A percentile compares a stretch with the other conserved stretches of the same genome.
phyloP scores from a whole-genome alignment of 805 yeast species.

The Wickerhamomyces sydowiorum region DNA sequence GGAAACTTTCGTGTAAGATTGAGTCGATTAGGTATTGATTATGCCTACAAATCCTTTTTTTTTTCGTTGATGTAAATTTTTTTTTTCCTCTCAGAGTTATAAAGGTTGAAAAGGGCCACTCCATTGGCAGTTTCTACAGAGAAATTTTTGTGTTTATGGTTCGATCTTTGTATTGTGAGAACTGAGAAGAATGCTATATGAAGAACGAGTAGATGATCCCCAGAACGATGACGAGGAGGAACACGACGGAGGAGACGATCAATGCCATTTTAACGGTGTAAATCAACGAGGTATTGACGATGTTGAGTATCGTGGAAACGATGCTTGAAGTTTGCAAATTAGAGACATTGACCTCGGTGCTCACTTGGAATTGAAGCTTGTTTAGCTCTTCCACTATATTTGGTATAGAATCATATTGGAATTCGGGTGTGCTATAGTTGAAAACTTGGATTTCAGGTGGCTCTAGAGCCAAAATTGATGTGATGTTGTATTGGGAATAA shows the following conservation, averaged over 20 bases:
- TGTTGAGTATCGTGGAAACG: not conserved
- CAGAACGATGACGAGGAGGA: conserved; percentile 1
- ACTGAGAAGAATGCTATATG: not conserved
- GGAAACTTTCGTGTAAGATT: no score
- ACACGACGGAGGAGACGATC: not conserved
- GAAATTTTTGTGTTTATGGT: no score
- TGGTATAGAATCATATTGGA: not conserved
- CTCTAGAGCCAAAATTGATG: not conserved
- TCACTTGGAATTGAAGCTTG: not conserved
- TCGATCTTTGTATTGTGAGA: no score
- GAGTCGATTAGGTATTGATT: not conserved
- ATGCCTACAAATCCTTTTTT: not conserved
- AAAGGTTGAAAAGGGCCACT: not conserved
- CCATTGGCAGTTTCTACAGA: not conserved
- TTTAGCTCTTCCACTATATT: not conserved
- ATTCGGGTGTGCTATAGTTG: not conserved
- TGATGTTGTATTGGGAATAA: not conserved
- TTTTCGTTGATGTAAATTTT: not conserved
- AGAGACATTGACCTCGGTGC: not conserved
- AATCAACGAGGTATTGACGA: not conserved
- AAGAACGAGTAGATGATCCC: conserved; percentile 9
- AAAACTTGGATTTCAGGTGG: not conserved
- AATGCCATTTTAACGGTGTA: not conserved
- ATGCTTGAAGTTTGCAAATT: not conserved
- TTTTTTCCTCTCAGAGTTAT: not conserved